Evolutionary conservation across 257 asterid genomes (phyloP).

Genomic region (Ocimum tenuiflorum): DNA sequence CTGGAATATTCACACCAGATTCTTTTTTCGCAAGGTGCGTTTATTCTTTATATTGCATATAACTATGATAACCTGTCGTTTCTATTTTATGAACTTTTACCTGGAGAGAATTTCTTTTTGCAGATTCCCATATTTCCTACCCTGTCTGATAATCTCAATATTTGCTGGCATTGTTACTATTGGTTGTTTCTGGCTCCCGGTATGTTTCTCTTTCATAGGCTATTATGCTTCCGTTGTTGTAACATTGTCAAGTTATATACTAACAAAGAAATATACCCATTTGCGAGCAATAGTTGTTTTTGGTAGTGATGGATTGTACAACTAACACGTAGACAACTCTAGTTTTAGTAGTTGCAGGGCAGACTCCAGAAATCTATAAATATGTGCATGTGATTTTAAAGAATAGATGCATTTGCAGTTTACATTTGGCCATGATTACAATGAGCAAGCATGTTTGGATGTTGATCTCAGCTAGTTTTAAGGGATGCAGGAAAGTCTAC

Average conservation of each 20-base stretch:
- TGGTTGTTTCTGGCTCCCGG: slow-evolving; percentile 70
- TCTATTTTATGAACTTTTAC: slow-evolving; percentile 1
- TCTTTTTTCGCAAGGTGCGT: slow-evolving; percentile 57
- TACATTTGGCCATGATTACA: no score
- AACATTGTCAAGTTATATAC: no score
- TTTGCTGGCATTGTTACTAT: slow-evolving; percentile 41
- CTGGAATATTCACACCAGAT: slow-evolving; percentile 41
- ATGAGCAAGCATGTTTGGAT: no score
- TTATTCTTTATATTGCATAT: neutral
- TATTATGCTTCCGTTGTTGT: no score
- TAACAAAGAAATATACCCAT: no score
- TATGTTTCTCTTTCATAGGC: slow-evolving; percentile 25
- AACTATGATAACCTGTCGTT: neutral
- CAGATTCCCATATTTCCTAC: slow-evolving; percentile 79
- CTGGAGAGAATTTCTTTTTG: slow-evolving; percentile 1
- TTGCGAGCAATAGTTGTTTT: no score
- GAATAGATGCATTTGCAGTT: no score
- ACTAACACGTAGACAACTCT: no score
- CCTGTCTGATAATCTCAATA: slow-evolving; percentile 55
- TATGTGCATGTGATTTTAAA: neutral
- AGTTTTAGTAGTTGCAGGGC: no score
- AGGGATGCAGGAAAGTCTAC: slow-evolving; percentile 56
- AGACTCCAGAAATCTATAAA: neutral
- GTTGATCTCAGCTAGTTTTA: slow-evolving; percentile 3
- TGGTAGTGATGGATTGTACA: no score